Evolutionary conservation across 768 basidiomycete species (phyloP), one percentile per base, ranked within the genome.

Genomic region (Termitomyces titanicus): DNA sequence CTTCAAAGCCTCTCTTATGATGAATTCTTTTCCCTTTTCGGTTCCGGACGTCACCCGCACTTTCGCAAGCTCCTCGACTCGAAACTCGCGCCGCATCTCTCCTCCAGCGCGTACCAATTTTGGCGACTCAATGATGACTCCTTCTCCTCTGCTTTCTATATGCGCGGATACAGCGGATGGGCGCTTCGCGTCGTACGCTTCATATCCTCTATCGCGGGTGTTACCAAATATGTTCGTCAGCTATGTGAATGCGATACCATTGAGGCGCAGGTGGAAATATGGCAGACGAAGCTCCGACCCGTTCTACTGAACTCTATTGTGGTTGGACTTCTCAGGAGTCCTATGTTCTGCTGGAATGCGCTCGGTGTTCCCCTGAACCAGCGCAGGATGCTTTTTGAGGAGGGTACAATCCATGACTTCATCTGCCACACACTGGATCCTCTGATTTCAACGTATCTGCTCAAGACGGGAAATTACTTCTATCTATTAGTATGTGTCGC

Each of bases 291-390:
- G 53, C 63, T 90, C 13, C 72, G 81, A 51, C 87, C 84, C 0
- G 80, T 88, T 42, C 67, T 90, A 11, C 65, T 89, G 37, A 81
- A 83, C 64, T 74, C 76, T 20, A 54, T 83, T 22, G 81, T 89
- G 47, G 75, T 83, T 45, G 75, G 77, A 9, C 69, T 87, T 52
- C 72, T 86, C 57, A 73, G 77, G 64, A 79, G 73, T 43, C 79
- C 78, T 20, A 62, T 74, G 24, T 86, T 83, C 66, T 86, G 83
- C 58, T 92, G 89, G 89, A 88, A 88, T 62, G 88, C 88, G 0
- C 70, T 91, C 22, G 89, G 89, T 15, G 89, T 92, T 4, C 88
- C 89, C 3, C 70, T 77, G 58, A 86, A 86, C 62, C 86, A 89
- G 70, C 76, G 84, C 57, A 72, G 73, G 54, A 83, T 85, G 77